These are phyloP conservation scores for Ceratocystiopsis sp. DNA, from an alignment of 2,329 filamentous ascomycete genomes.

Conservation along the genomic window DNA sequence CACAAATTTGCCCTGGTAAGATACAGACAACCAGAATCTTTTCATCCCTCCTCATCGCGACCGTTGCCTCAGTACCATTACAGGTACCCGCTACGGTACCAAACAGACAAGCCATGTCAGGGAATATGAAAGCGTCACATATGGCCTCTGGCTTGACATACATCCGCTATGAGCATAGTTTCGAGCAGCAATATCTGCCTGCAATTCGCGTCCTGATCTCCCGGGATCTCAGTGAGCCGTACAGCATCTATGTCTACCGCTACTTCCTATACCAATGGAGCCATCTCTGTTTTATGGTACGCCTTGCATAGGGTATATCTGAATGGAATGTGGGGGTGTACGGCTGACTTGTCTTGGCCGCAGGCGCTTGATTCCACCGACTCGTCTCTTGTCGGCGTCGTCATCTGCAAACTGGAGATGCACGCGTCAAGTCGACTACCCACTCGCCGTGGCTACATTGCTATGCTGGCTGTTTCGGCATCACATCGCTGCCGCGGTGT, in stretches of 20 bases:
- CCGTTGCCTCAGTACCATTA: too few species aligned
- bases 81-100: too few species aligned
- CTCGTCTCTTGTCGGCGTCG: slow-evolving; percentile 62
- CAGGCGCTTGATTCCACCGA: slow-evolving; percentile 44
- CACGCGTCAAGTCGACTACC: slow-evolving; percentile 66
- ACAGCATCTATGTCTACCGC: slow-evolving; percentile 97
- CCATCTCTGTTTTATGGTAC: slow-evolving; percentile 87
- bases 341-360: background rate
- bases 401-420: slow-evolving; percentile 85
- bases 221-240: slow-evolving; percentile 91
- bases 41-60: too few species aligned
- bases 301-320: slow-evolving; percentile 1
- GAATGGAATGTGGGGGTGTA: too few species aligned
- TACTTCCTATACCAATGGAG: slow-evolving; percentile 98
- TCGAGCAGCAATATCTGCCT: slow-evolving; percentile 53
- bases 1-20: too few species aligned
- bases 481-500: slow-evolving; percentile 71
- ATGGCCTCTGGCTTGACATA: slow-evolving; percentile 29
- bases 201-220: slow-evolving; percentile 86
- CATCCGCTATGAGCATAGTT: slow-evolving; percentile 42
- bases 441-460: slow-evolving; percentile 79
- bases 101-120: background rate
- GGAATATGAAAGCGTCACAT: background rate
- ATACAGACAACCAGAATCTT: too few species aligned
- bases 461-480: slow-evolving; percentile 87